These are phyloP conservation scores for Pyrenophora graminea DNA, from an alignment of 2,329 filamentous ascomycete species.

Conservation along the genomic window DNA sequence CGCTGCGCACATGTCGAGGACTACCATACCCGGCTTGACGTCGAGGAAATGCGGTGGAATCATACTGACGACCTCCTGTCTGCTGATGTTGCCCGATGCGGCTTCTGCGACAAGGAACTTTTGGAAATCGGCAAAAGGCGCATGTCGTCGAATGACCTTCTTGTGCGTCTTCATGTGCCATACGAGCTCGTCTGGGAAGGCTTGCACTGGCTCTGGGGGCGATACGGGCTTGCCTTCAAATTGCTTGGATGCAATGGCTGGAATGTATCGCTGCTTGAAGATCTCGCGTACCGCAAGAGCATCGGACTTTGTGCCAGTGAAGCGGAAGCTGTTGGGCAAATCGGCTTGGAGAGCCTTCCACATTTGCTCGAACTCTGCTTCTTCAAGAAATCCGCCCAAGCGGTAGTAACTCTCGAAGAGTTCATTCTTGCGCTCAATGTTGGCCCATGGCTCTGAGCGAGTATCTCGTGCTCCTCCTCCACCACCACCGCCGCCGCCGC, in stretches of 20 bases:
- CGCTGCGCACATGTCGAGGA: conserved; percentile 93
- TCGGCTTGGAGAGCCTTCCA: conserved; percentile 84
- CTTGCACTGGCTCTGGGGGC: conserved; percentile 78
- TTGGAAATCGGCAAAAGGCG: conserved; percentile 93
- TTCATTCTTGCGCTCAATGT: conserved; percentile 78
- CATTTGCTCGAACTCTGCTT: conserved; percentile 77
- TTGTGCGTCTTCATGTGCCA: conserved; percentile 99
- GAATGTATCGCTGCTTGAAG: conserved; percentile 85
- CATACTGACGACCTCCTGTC: conserved; percentile 98
- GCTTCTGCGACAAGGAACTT: conserved; percentile 98
- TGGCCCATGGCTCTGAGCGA: conserved; percentile 48
- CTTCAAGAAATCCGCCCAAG: conserved; percentile 71
- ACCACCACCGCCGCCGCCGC: conserved; percentile 36
- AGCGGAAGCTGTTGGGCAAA: conserved; percentile 95
- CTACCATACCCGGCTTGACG: conserved; percentile 85
- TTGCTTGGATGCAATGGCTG: conserved; percentile 82
- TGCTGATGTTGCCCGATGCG: conserved; percentile 93
- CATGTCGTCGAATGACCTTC: conserved; percentile 90
- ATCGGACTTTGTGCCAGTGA: conserved; percentile 94
- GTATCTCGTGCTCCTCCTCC: conserved; percentile 36
- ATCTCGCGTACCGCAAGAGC: conserved; percentile 90
- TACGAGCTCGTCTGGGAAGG: conserved; percentile 93
- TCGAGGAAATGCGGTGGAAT: conserved; percentile 95
- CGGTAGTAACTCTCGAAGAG: conserved; percentile 84
- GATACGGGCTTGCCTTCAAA: conserved; percentile 81